phyloP scores from a whole-genome alignment of 768 basidiomycete species.

The Boletus vermiculosoides region DNA sequence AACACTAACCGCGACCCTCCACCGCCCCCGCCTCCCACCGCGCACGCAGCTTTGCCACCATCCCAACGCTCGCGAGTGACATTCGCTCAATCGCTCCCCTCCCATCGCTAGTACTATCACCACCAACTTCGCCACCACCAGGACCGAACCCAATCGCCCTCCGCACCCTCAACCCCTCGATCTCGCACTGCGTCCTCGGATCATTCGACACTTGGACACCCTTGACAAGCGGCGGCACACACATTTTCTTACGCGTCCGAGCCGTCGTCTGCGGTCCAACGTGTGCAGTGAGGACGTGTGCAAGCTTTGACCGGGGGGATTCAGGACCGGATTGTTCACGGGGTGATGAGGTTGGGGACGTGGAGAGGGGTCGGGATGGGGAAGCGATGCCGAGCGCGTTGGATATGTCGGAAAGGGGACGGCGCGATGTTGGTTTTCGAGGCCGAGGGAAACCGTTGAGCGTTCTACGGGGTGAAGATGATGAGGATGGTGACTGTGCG shows the following conservation, averaged over 20 bases:
- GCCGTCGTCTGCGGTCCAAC: background rate
- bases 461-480: background rate
- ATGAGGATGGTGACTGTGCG: background rate
- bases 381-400: background rate
- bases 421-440: background rate
- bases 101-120: background rate
- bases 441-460: background rate
- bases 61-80: constrained; percentile 10
- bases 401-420: background rate
- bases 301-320: constrained; percentile 25
- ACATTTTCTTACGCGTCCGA: background rate
- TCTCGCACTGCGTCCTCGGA: constrained; percentile 5
- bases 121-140: background rate
- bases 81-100: background rate
- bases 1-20: background rate
- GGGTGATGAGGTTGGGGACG: background rate
- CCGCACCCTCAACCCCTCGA: constrained; percentile 3
- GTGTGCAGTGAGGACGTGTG: constrained; percentile 14
- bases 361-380: background rate
- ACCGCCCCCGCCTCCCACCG: constrained; percentile 17
- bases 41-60: constrained; percentile 22
- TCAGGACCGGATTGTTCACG: background rate
- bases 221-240: background rate
- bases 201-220: constrained; percentile 5
- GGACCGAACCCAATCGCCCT: background rate